A percentile compares a stretch with the other conserved stretches of the same genome.
Evolutionary conservation across 1,284 basidiomycete species (phyloP).

Genomic region (Leccinum solheimii): DNA sequence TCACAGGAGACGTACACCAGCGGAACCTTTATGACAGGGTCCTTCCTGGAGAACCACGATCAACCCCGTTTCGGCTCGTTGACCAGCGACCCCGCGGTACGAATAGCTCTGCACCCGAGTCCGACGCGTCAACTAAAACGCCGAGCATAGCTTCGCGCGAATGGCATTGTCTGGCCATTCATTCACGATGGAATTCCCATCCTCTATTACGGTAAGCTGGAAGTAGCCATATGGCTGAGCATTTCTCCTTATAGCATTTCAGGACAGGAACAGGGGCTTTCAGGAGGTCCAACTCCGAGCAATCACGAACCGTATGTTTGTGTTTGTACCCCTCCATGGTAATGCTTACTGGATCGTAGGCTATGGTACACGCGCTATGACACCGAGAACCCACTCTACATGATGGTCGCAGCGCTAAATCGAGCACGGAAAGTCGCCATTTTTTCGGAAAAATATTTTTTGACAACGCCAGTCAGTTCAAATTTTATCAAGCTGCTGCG

Average conservation of each 20-base stretch:
- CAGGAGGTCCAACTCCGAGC: conserved; percentile 52
- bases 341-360: conserved; percentile 33
- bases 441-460: conserved; percentile 46
- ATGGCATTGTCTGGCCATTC: conserved; percentile 51
- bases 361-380: conserved; percentile 60
- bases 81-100: conserved; percentile 46
- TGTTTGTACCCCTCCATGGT: not conserved
- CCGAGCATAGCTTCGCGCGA: conserved; percentile 42
- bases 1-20: conserved; percentile 49
- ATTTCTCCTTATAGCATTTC: not conserved
- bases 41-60: conserved; percentile 83
- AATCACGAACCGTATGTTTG: conserved; percentile 58
- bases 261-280: conserved; percentile 64
- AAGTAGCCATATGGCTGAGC: too few relatives aligned
- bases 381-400: conserved; percentile 50
- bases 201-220: conserved; percentile 59
- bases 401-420: conserved; percentile 57
- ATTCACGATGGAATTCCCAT: conserved; percentile 64
- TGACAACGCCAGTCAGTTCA: conserved; percentile 49
- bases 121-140: conserved; percentile 15
- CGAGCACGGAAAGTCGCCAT: conserved; percentile 59
- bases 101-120: conserved; percentile 35
- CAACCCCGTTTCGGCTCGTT: conserved; percentile 64
- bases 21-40: conserved; percentile 56
- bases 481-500: not conserved